phyloP scores from a whole-genome alignment of 768 basidiomycete genomes.

The Boletus rufocinnamomeus region DNA sequence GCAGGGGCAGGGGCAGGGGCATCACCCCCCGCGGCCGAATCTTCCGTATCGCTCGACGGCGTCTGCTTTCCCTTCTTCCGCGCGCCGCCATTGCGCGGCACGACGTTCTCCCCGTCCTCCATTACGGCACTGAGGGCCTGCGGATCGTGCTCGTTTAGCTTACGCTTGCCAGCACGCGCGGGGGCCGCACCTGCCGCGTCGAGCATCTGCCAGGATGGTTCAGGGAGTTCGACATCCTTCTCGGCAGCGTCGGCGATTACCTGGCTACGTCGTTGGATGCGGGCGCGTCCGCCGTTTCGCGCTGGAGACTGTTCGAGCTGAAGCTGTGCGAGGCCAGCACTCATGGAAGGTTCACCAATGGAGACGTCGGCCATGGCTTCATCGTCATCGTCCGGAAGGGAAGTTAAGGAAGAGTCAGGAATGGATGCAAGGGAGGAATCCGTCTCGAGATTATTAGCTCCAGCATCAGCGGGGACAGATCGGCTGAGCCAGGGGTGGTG shows the following conservation, averaged over 20 bases:
- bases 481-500: constrained; percentile 73
- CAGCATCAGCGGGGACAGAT: background rate
- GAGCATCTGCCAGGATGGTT: constrained; percentile 63
- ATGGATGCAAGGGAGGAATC: constrained; percentile 15
- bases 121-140: constrained; percentile 31
- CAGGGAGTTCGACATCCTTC: constrained; percentile 40
- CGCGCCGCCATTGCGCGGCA: constrained; percentile 9
- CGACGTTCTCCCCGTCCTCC: constrained; percentile 20
- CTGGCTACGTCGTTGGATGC: constrained; percentile 50
- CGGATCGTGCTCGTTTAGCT: constrained; percentile 32
- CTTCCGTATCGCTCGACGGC: constrained; percentile 19
- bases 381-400: constrained; percentile 27
- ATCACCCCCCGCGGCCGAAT: constrained; percentile 17
- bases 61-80: constrained; percentile 30
- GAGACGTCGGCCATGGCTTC: constrained; percentile 16
- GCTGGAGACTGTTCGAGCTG: constrained; percentile 30
- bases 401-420: constrained; percentile 24
- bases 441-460: background rate
- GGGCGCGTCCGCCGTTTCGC: constrained; percentile 18
- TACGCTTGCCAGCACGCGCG: constrained; percentile 40
- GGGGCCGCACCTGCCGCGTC: constrained; percentile 26
- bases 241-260: constrained; percentile 51
- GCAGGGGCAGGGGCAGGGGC: background rate
- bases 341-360: constrained; percentile 31
- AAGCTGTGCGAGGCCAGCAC: constrained; percentile 35